Evolutionary conservation across 257 asterid species (phyloP).

Genomic region (Agastache rugosa): DNA sequence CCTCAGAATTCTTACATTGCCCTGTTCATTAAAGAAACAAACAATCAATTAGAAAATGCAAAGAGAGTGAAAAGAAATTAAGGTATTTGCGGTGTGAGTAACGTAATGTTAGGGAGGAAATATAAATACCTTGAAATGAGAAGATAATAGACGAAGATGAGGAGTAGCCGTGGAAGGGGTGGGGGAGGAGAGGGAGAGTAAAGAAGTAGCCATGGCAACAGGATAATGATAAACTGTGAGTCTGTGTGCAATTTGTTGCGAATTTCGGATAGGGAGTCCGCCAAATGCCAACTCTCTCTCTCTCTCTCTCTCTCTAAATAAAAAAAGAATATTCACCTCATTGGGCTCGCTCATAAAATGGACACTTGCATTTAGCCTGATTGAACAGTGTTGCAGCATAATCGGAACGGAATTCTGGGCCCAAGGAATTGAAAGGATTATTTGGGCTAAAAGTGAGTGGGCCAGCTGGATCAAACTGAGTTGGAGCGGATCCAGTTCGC

Average conservation of each 20-base stretch:
- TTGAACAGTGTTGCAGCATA: too few species aligned
- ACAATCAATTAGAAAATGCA: conserved; percentile 1
- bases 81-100: not conserved
- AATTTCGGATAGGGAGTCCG: conserved; percentile 21
- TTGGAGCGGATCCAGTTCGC: too few species aligned
- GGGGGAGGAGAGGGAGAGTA: conserved; percentile 60
- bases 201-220: conserved; percentile 61
- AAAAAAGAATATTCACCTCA: too few species aligned
- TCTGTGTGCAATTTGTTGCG: conserved; percentile 10
- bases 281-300: not conserved
- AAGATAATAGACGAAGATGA: conserved; percentile 40
- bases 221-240: conserved; percentile 42
- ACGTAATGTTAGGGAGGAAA: not conserved
- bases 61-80: not conserved
- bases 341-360: too few species aligned
- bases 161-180: conserved; percentile 36
- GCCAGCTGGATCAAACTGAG: not conserved
- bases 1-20: conserved; percentile 58
- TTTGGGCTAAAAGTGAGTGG: not conserved
- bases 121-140: conserved; percentile 69
- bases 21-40: conserved; percentile 55
- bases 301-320: not conserved
- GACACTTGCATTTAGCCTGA: too few species aligned
- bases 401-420: too few species aligned
- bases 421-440: too few species aligned